Conservation (phyloP, 306 rosid species). For the Trifolium fragiferum region DNA sequence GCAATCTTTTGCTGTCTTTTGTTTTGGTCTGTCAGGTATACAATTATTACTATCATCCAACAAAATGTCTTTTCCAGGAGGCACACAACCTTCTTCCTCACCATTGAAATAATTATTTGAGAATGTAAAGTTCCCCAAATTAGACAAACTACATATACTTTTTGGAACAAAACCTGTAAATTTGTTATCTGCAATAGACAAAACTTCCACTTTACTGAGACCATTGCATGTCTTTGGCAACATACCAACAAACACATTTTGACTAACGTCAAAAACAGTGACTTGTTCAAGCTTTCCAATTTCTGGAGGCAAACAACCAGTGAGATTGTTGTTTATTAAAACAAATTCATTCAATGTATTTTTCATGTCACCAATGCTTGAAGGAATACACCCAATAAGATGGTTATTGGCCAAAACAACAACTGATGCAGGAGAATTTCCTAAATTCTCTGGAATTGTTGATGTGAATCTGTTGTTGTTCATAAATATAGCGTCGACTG, state of each 20-base stretch:
- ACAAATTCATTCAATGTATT: slow-evolving; percentile 61
- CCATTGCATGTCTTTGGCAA: slow-evolving; percentile 52
- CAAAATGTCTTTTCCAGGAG: slow-evolving; percentile 36
- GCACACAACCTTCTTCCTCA: slow-evolving; percentile 56
- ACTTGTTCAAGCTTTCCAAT: slow-evolving; percentile 48
- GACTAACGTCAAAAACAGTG: slow-evolving; percentile 55
- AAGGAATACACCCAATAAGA: slow-evolving; percentile 65
- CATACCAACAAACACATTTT: slow-evolving; percentile 57
- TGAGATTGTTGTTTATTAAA: slow-evolving; percentile 51
- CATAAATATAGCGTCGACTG: slow-evolving; percentile 60
- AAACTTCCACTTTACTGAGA: slow-evolving; percentile 39
- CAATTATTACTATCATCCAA: slow-evolving; percentile 61
- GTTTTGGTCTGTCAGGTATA: slow-evolving; percentile 65
- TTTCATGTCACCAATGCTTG: slow-evolving; percentile 63
- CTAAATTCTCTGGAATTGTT: slow-evolving; percentile 64
- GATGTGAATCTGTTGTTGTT: slow-evolving; percentile 68
- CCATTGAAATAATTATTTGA: slow-evolving; percentile 69
- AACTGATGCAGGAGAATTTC: slow-evolving; percentile 60
- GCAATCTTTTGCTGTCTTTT: slow-evolving; percentile 51
- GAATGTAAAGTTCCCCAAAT: slow-evolving; percentile 63
- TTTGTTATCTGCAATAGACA: slow-evolving; percentile 56
- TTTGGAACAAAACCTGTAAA: slow-evolving; percentile 67
- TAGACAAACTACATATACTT: slow-evolving; percentile 55
- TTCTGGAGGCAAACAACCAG: slow-evolving; percentile 67
- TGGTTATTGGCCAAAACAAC: slow-evolving; percentile 64